Evolutionary conservation across 164 flowering plant genomes (phyloP).

Genomic region (Warburgia ugandensis): DNA sequence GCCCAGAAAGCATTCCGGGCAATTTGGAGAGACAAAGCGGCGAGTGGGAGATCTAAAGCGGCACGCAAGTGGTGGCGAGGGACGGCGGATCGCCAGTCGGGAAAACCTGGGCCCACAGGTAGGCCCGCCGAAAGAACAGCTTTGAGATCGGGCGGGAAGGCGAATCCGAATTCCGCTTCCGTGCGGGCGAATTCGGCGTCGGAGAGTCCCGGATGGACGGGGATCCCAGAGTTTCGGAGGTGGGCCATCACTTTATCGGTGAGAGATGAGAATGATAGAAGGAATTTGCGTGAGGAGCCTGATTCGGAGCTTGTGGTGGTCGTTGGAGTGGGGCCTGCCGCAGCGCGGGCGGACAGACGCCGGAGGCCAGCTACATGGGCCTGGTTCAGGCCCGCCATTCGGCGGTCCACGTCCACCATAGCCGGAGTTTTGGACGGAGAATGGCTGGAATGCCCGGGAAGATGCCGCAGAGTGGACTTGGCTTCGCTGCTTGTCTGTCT

Average conservation of each 20-base stretch:
- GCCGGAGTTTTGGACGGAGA: background rate
- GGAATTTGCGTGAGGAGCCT: conserved; percentile 45
- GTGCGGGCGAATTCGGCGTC: conserved; percentile 71
- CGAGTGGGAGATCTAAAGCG: conserved; percentile 73
- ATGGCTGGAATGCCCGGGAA: too few relatives aligned
- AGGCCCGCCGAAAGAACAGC: conserved; percentile 77
- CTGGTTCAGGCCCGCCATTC: conserved; percentile 68
- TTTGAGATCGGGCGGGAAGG: conserved; percentile 85
- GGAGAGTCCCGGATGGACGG: conserved; percentile 64
- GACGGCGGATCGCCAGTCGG: conserved; percentile 93
- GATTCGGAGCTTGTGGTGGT: conserved; percentile 18
- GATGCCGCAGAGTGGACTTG: too few relatives aligned
- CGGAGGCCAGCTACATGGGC: conserved; percentile 90
- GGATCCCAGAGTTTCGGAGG: conserved; percentile 47
- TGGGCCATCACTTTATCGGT: conserved; percentile 61
- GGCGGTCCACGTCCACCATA: conserved; percentile 97
- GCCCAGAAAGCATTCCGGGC: conserved; percentile 74
- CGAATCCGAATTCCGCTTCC: conserved; percentile 88
- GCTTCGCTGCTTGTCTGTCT: too few relatives aligned
- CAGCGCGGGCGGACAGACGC: conserved; percentile 87
- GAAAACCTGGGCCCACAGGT: conserved; percentile 85
- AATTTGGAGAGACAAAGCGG: conserved; percentile 76
- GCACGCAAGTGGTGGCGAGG: conserved; percentile 66
- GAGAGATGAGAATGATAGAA: conserved; percentile 54
- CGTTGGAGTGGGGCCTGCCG: conserved; percentile 31